Conservation (phyloP, 306 rosid genomes). For the Dryas drummondii region DNA sequence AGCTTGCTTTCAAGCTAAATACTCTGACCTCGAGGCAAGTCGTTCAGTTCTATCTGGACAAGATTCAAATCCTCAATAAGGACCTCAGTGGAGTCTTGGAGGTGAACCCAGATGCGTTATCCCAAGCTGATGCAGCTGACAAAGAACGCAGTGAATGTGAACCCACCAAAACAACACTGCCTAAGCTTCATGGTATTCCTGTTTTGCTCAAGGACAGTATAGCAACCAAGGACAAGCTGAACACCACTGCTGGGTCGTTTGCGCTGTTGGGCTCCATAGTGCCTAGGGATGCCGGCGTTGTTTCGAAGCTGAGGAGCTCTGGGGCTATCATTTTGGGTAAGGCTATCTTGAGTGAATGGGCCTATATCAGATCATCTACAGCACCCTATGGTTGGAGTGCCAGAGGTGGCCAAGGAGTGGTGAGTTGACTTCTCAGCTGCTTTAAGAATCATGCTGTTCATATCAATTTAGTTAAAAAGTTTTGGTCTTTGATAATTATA, state of each 20-base stretch:
- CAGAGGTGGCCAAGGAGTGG: conserved; percentile 61
- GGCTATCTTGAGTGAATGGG: conserved; percentile 64
- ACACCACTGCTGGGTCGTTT: conserved; percentile 65
- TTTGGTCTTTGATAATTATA: not conserved
- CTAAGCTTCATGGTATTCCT: conserved; percentile 62
- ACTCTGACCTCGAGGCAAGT: conserved; percentile 56
- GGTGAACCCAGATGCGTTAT: conserved; percentile 58
- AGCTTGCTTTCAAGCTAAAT: conserved; percentile 45
- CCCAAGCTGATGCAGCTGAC: conserved; percentile 53
- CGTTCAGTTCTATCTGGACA: conserved; percentile 50
- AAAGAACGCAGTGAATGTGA: conserved; percentile 26
- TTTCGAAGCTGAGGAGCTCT: conserved; percentile 50
- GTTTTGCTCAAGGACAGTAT: conserved; percentile 62
- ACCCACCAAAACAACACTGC: not conserved
- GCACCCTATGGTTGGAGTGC: conserved; percentile 57
- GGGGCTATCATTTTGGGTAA: conserved; percentile 76
- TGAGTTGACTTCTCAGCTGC: conserved; percentile 21
- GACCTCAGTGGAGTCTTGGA: conserved; percentile 49
- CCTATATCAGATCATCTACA: conserved; percentile 14
- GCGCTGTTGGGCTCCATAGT: conserved; percentile 60
- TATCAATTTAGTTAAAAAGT: not conserved
- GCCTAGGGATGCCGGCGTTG: conserved; percentile 67
- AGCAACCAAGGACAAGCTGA: conserved; percentile 64
- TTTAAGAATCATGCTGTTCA: not conserved
- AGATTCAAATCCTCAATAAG: conserved; percentile 42